Base-by-base conservation (phyloP, 1,284 basidiomycete species). In the Papiliotrema nemorosa region DNA sequence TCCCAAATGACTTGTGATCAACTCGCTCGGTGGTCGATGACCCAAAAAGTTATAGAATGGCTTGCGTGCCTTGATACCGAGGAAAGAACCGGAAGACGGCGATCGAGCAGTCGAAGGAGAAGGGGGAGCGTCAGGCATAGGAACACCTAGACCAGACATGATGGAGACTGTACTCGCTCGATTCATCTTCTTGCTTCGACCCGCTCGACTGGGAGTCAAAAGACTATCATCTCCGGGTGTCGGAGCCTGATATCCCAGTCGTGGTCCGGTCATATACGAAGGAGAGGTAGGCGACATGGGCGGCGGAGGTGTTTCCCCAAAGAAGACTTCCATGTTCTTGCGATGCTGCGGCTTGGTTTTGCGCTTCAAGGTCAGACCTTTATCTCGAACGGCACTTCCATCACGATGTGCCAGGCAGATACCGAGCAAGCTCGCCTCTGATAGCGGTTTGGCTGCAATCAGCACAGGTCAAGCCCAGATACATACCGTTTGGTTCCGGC, bases 41-140 rank as follows among this genome's bases (percentile, higher is more conserved):
- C 94, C 96, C 64, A 97, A 94, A 80, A 98, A 99, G 79, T 93
- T 94, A 74, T 91, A 90, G 55, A 97, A 77, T 70, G 80, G 82
- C 57, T 69, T 72, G 24, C 70, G 25, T 14, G 29, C 29, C 16
- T 62, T 62, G 24, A 55, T 63, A 1, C 64, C 58, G 33, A 70
- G 62, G 58, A 69, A 73, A 2, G 68, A 70, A 9, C 65, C 69
- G 13, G 66, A 65, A 1, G 73, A 72, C 1, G 73, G 70, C 12
- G 72, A 69, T n/a, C 69, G 68, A 34, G 62, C 33, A 5, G 64
- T 52, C 3, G 55, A 56, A 1, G 65, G 59, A 0, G 67, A 58
- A 3, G 67, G 82, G 26, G 84, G 77, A 0, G 80, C 78, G 49
- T 80, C 81, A 63, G 82, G 83, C 56, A 88, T 81, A 5, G 79